These are phyloP conservation scores for Triadica sebifera DNA, from an alignment of 345 rosid genomes.

Conservation along the genomic window DNA sequence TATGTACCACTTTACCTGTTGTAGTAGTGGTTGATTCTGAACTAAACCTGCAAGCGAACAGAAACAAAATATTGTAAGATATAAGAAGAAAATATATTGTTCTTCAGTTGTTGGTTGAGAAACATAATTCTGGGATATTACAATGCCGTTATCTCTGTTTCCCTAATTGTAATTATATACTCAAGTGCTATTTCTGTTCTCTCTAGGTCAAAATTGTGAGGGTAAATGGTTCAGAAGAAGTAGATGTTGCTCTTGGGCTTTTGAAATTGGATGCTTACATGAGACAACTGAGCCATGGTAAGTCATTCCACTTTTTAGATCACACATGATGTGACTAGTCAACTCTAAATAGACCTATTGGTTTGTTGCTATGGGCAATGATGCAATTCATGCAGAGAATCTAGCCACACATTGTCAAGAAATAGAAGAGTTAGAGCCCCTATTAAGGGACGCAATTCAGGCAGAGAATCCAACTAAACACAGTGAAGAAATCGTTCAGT, in stretches of 20 bases:
- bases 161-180: neutral
- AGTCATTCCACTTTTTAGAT: no score
- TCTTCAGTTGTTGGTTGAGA: neutral
- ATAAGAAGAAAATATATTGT: no score
- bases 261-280: constrained; percentile 22
- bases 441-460: neutral
- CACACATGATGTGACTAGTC: no score
- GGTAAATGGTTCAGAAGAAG: constrained; percentile 34
- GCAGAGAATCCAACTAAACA: constrained; percentile 9
- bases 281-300: constrained; percentile 19
- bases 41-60: no score
- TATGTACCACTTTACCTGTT: no score
- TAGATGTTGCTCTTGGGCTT: constrained; percentile 39
- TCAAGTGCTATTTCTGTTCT: neutral
- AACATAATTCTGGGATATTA: neutral
- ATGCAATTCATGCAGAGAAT: constrained; percentile 15
- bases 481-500: constrained; percentile 13
- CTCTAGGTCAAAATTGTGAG: constrained; percentile 42
- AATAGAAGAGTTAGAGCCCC: constrained; percentile 16
- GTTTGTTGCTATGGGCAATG: neutral
- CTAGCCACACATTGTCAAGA: neutral
- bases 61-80: no score
- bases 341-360: neutral
- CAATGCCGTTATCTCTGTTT: neutral
- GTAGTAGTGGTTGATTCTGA: no score